Evolutionary conservation across 345 rosid species (phyloP).

Genomic region (Brassica juncea): DNA sequence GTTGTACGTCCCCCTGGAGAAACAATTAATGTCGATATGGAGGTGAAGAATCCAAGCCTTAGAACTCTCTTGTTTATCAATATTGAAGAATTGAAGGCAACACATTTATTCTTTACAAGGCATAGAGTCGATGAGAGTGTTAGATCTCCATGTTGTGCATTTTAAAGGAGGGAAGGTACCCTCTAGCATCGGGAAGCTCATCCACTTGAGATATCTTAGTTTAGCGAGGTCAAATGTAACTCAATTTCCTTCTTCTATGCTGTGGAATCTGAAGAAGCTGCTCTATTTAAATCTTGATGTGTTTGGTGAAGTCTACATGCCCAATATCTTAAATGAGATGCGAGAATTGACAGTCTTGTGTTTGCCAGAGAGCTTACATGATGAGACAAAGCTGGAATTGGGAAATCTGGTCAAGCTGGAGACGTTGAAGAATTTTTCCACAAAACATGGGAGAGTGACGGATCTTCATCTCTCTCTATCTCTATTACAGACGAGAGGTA

Average conservation of each 20-base stretch:
- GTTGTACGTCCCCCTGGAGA: not conserved
- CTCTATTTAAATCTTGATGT: not conserved
- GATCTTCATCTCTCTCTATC: not conserved
- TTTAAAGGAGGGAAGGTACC: too few species aligned
- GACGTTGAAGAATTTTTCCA: not conserved
- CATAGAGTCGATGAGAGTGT: too few species aligned
- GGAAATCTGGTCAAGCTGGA: not conserved
- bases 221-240: rapidly evolving
- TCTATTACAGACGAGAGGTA: not conserved
- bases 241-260: slow-evolving; percentile 15
- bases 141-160: too few species aligned
- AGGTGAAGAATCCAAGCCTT: not conserved
- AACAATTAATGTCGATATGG: not conserved
- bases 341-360: not conserved
- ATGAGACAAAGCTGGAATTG: not conserved
- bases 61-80: not conserved
- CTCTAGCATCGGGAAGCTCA: too few species aligned
- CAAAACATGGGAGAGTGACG: not conserved
- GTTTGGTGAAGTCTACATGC: not conserved
- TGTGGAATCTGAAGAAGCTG: not conserved
- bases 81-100: not conserved
- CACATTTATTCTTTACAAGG: too few species aligned
- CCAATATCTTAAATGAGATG: slow-evolving; percentile 6
- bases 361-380: not conserved
- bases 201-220: not conserved